Percentiles rank a stretch among this genome's conserved stretches.
Conservation (phyloP, 148 eudicot species). For the Camellia japonica region DNA sequence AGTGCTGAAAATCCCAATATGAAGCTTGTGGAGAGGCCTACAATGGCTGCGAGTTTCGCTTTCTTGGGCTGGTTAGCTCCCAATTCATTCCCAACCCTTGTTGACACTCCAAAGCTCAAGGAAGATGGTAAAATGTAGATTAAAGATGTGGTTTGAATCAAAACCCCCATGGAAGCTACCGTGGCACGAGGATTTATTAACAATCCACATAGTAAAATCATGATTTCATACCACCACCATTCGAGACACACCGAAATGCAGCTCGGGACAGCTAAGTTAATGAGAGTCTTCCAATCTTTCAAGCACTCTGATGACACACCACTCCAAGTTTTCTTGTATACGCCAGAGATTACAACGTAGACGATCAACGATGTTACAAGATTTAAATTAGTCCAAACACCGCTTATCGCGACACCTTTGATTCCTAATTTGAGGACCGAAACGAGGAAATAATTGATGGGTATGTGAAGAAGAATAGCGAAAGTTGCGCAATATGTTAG, state of each 20-base stretch:
- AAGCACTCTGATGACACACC: slow-evolving; percentile 47
- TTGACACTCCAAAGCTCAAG: slow-evolving; percentile 60
- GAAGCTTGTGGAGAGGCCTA: slow-evolving; percentile 55
- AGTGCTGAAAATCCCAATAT: slow-evolving; percentile 54
- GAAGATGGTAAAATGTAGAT: slow-evolving; percentile 83
- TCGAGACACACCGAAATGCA: slow-evolving; percentile 75
- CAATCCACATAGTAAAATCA: slow-evolving; percentile 65
- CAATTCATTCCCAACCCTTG: slow-evolving; percentile 63
- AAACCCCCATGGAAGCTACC: slow-evolving; percentile 69
- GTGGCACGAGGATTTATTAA: slow-evolving; percentile 51
- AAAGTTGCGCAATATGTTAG: slow-evolving; percentile 59
- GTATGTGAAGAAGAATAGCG: slow-evolving; percentile 63
- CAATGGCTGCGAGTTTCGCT: slow-evolving; percentile 52
- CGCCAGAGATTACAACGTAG: slow-evolving; percentile 46
- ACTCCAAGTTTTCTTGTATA: slow-evolving; percentile 55
- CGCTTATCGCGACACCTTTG: slow-evolving; percentile 61
- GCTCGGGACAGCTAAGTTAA: slow-evolving; percentile 65
- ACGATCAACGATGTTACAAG: slow-evolving; percentile 41
- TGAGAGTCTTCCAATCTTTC: slow-evolving; percentile 44
- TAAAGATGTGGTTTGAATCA: slow-evolving; percentile 71
- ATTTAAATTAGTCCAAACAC: slow-evolving; percentile 53
- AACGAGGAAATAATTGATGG: slow-evolving; percentile 64
- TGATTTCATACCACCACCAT: slow-evolving; percentile 95
- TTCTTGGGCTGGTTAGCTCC: slow-evolving; percentile 50
- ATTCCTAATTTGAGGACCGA: slow-evolving; percentile 41